Percentiles rank a stretch among this genome's conserved stretches.
These are phyloP conservation scores for Hura crepitans DNA, from an alignment of 441 rosid species.

Conservation along the genomic window DNA sequence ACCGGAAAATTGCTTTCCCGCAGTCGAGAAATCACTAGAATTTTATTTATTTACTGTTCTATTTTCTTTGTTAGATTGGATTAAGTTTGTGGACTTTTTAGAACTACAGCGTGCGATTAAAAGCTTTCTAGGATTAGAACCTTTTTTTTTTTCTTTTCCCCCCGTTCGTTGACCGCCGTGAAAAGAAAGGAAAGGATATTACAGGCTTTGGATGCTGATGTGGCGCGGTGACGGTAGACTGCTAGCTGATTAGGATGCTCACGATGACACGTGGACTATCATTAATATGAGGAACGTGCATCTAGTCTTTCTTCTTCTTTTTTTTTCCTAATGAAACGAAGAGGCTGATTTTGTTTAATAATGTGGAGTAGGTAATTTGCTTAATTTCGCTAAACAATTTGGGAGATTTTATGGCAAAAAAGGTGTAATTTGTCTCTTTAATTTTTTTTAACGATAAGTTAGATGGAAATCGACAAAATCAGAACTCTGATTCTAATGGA, in stretches of 20 bases:
- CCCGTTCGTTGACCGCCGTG: conserved; percentile 14
- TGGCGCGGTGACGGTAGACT: background rate
- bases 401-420: no score
- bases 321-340: no score
- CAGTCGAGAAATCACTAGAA: background rate
- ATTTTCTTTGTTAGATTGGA: background rate
- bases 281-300: background rate
- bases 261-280: conserved; percentile 6
- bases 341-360: background rate
- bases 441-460: no score
- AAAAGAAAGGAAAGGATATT: background rate
- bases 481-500: no score
- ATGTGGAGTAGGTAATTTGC: no score
- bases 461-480: no score
- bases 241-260: background rate
- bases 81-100: conserved; percentile 5
- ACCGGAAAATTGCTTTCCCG: conserved; percentile 12
- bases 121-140: background rate
- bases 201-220: background rate
- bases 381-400: no score
- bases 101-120: background rate
- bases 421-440: no score
- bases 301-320: no score
- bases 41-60: background rate
- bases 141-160: background rate